Evolutionary conservation across 148 eudicot species (phyloP).

Genomic region (Rhododendron simsii): DNA sequence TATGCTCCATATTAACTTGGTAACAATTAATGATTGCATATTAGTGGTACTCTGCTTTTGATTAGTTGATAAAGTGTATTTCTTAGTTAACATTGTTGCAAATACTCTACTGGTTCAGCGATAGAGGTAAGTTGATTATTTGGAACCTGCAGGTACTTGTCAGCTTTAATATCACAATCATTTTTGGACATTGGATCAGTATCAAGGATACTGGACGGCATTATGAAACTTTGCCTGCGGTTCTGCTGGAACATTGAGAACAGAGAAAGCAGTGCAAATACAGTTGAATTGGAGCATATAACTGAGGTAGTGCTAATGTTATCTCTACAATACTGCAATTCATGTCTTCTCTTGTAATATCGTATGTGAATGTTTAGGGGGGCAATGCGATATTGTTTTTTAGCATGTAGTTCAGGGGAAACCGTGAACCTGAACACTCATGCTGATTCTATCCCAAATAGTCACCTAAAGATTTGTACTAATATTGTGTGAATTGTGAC

Average conservation of each 20-base stretch:
- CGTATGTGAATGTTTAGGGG: neutral
- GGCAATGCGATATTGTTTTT: neutral
- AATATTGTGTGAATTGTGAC: neutral
- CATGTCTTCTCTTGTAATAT: neutral
- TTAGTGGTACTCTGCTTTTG: neutral
- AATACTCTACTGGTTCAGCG: neutral
- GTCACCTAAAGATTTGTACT: neutral
- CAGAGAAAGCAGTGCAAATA: constrained; percentile 57
- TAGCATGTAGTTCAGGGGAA: neutral
- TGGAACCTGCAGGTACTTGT: constrained; percentile 71
- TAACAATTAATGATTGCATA: neutral
- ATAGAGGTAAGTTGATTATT: neutral
- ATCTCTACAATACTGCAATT: neutral
- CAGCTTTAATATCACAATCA: constrained; percentile 96
- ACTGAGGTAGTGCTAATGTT: constrained; percentile 59
- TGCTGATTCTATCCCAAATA: neutral
- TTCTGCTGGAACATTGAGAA: constrained; percentile 96
- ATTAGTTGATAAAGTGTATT: neutral
- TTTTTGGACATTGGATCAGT: constrained; percentile 99
- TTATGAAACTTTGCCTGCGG: constrained; percentile 89
- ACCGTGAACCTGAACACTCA: neutral
- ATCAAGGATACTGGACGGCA: constrained; percentile 89
- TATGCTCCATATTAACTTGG: neutral
- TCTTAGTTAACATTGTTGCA: neutral
- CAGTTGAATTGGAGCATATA: constrained; percentile 75